Evolutionary conservation across 73 alveolate genomes (phyloP), one percentile per base, ranked within the genome.

Genomic region (Tetrahymena thermophila): DNA sequence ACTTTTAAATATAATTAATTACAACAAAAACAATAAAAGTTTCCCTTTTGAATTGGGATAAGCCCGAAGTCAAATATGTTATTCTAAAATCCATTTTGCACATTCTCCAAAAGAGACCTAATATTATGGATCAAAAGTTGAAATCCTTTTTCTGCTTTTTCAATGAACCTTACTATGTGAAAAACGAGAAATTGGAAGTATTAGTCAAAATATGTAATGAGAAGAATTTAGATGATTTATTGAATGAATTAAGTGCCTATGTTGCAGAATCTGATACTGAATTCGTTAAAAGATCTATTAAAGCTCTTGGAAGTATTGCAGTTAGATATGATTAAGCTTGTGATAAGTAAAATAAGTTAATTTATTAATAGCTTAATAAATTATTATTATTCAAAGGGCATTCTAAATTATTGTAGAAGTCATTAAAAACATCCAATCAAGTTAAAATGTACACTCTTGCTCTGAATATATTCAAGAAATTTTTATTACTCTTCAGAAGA

Each of bases 101-200:
- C 31, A 98, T 98, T 37, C 94, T 98, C 44, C 97, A 98, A 94
- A 98, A 98, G 97, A 93, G 99, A 50, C 99, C 98, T 83, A 94
- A 97, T 94, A 96, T 98, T 84, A 95, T 98, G 83, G 99, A 98
- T 95, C 97, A 97, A 85, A 99, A 98, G 95, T 97, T 98, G 56
- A 98, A 98, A 96, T 98, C 98, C 35, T 98, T 98, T 96, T 98
- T 98, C 96, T 98, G 99, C 94, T 97, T 98, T 85, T 98, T 97
- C 96, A 96, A 98, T 96, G 99, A 98, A 93, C 99, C 99, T 5
- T 97, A 98, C 28, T 98, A 98, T 96, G 99, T 98, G 10, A 98
- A 98, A 96, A 96, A 97, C 93, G 99, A 98, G 95, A 98, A 98
- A 94, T 96, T 98, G 93, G 99, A 98, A 95, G 97, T 98, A 94